These are phyloP conservation scores for Penicillium sclerotiorum DNA, from an alignment of 2,329 filamentous ascomycete genomes.

Conservation along the genomic window DNA sequence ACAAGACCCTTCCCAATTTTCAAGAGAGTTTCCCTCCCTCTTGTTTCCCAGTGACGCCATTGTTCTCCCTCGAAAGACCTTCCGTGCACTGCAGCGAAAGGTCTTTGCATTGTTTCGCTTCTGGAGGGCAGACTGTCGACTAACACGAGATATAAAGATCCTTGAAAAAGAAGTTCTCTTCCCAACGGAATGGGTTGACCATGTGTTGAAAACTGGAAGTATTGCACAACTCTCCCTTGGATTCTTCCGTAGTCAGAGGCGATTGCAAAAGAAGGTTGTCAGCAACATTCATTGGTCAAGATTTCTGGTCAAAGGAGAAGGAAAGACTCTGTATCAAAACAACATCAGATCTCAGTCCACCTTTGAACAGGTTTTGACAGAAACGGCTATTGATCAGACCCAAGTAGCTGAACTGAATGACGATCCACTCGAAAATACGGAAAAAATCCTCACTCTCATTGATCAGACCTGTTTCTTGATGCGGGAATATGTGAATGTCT, in stretches of 20 bases:
- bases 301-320: background rate
- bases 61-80: background rate
- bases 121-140: background rate
- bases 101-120: background rate
- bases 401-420: background rate
- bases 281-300: background rate
- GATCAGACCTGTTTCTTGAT: background rate
- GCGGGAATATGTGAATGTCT: background rate
- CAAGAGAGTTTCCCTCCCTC: background rate
- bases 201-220: background rate
- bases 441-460: background rate
- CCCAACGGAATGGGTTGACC: background rate
- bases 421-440: background rate
- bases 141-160: background rate
- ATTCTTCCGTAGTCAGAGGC: background rate
- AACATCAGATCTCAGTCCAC: background rate
- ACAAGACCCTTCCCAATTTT: too few species aligned
- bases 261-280: background rate
- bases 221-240: background rate
- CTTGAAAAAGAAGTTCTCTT: background rate
- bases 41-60: background rate
- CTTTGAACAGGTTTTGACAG: background rate
- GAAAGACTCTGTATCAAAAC: background rate
- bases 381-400: background rate
- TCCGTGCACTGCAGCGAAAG: background rate